Base-by-base conservation (phyloP, 1,284 basidiomycete genomes). In the Rhodotorula sp. region DNA sequence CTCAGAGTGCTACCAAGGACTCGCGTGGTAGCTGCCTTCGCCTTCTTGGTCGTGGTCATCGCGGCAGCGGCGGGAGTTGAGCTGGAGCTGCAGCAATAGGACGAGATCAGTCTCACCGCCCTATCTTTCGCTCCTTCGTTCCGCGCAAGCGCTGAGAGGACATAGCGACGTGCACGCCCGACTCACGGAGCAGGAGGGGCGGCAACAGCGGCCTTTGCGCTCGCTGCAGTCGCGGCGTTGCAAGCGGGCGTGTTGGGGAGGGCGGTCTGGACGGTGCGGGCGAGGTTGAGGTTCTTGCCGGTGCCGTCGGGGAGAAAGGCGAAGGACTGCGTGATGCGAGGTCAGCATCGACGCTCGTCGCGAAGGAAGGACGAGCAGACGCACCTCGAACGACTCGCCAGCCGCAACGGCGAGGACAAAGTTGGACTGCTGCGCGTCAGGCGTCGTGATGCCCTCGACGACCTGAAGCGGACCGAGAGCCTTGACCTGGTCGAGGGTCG, bases 251-350 rank as follows among this genome's bases (percentile, higher is more conserved):
- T 69, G n/a, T 54, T 67, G 9, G 72, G 72, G 13, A 73, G 62
- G 28, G 72, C 55, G 11, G 59, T 53, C 66, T 64, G 62, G 53
- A 76, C 71, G 18, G 67, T 63, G 40, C 75, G 63, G 8, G 65
- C 44, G 30, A 76, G 71, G 53, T 68, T 69, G 24, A 76, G 63
- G 57, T 70, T 68, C 64, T 76, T 76, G 63, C 75, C 75, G 31
- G 67, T 63, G n/a, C 73, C 75, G 57, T 76, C 71, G 2, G 73
- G 68, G 11, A 76, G 59, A 69, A 76, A 76, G 22, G 67, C 75
- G 50, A 69, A 71, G 20, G 69, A 65, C 62, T 72, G 51, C 34
- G 48, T 8, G 47, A 5, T 2, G 31, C 10, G 30, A 18, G 46
- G 46, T 40, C 31, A 31, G 30, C 30, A 7, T 11, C 16, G 31